Conservation (phyloP, 2,329 filamentous ascomycete species). For the Coleophoma cylindrospora region DNA sequence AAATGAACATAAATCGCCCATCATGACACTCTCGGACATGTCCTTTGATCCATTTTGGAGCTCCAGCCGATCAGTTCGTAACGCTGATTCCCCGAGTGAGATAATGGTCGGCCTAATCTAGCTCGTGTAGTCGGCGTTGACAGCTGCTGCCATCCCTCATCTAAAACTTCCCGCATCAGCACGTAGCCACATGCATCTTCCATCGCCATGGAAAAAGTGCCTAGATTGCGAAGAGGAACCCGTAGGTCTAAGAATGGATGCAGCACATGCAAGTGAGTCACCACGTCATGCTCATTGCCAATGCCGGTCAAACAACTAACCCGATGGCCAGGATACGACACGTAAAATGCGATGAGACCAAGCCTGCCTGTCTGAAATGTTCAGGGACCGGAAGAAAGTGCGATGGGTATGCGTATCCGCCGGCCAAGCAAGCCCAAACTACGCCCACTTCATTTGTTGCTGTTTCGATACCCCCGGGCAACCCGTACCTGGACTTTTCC, state of each 20-base stretch:
- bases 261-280: conserved; percentile 49
- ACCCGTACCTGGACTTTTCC: not conserved
- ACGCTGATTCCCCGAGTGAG: no score
- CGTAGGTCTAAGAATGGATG: conserved; percentile 44
- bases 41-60: not conserved
- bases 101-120: no score
- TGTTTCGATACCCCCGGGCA: not conserved
- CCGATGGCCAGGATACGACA: conserved; percentile 39
- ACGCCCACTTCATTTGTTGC: conserved; percentile 4
- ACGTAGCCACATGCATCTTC: no score
- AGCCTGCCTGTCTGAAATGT: conserved; percentile 47
- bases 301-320: not conserved
- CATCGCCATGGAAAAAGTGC: not conserved
- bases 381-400: conserved; percentile 49
- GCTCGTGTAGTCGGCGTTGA: no score
- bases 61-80: conserved; percentile 4
- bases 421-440: not conserved
- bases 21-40: no score
- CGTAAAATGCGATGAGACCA: conserved; percentile 53
- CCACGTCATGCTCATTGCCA: not conserved
- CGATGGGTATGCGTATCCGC: conserved; percentile 40
- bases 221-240: conserved; percentile 32
- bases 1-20: no score
- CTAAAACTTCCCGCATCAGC: no score
- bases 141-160: no score